phyloP scores from a whole-genome alignment of 140 eudicot species.

The Artemisia princeps region DNA sequence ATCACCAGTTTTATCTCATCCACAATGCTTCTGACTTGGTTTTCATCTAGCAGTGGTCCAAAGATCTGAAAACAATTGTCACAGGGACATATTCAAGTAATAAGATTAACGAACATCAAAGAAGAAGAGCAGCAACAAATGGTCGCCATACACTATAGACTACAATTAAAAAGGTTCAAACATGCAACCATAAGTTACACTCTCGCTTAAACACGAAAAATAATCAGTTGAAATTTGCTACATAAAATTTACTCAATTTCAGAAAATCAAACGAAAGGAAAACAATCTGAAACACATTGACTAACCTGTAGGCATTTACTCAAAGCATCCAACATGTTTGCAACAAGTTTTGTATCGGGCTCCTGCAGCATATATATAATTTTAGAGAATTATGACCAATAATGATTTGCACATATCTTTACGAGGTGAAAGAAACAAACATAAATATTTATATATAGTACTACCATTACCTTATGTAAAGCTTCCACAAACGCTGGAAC shows the following conservation, averaged over 20 bases:
- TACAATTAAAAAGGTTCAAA: no score
- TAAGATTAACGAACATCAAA: no score
- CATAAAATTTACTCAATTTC: no score
- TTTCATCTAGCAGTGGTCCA: slow-evolving; percentile 88
- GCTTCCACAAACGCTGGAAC: slow-evolving; percentile 91
- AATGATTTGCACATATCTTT: no score
- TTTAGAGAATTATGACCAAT: not conserved
- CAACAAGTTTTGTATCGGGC: slow-evolving; percentile 88
- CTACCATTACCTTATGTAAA: slow-evolving; percentile 59
- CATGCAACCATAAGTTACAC: no score
- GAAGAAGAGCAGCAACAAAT: not conserved
- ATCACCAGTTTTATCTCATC: no score
- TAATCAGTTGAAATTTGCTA: no score
- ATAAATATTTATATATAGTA: not conserved
- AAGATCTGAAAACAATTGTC: slow-evolving; percentile 43
- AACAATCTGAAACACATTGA: not conserved
- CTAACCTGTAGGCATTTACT: slow-evolving; percentile 90
- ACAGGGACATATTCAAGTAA: not conserved
- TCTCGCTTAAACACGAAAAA: no score
- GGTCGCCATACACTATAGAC: no score
- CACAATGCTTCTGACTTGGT: slow-evolving; percentile 18
- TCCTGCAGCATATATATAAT: slow-evolving; percentile 46
- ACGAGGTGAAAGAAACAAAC: no score
- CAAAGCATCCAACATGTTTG: slow-evolving; percentile 87
- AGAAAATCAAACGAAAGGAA: no score